Conservation (phyloP, 2,329 filamentous ascomycete species). For the Pestalotiopsis sp. region DNA sequence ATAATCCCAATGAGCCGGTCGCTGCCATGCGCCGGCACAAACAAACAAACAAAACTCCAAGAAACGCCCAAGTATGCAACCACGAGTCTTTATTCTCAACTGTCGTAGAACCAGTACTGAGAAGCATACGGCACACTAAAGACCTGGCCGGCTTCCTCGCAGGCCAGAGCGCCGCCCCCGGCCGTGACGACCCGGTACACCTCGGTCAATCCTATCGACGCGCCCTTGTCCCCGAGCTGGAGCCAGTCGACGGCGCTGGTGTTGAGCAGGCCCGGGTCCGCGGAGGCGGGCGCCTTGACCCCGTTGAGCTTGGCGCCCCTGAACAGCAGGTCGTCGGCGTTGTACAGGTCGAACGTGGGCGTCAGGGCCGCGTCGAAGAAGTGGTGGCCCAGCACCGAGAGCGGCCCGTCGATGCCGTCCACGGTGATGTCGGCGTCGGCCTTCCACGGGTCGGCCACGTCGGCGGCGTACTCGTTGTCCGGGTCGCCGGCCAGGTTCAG, state of each 20-base stretch:
- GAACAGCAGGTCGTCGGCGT: conserved; percentile 40
- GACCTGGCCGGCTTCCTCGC: conserved; percentile 38
- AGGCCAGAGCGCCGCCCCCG: conserved; percentile 50
- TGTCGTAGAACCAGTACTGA: conserved; percentile 60
- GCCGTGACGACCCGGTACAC: conserved; percentile 61
- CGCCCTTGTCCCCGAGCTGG: conserved; percentile 44
- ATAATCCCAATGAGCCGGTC: background rate
- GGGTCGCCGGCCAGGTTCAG: conserved; percentile 44
- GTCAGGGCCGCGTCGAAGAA: conserved; percentile 59
- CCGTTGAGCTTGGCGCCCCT: conserved; percentile 50
- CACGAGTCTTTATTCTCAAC: conserved; percentile 20
- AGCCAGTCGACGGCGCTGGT: conserved; percentile 61
- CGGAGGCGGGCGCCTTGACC: conserved; percentile 53
- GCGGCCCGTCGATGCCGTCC: conserved; percentile 26
- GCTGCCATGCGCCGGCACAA: background rate
- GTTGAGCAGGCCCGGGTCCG: conserved; percentile 47
- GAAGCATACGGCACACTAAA: conserved; percentile 59
- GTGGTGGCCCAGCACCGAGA: conserved; percentile 63
- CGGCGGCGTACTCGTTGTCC: conserved; percentile 41
- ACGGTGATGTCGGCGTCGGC: conserved; percentile 41
- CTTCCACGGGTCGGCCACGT: conserved; percentile 48
- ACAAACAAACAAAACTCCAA: background rate
- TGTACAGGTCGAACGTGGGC: conserved; percentile 63
- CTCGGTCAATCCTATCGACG: conserved; percentile 32
- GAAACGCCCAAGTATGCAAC: background rate